Evolutionary conservation across 2,329 filamentous ascomycete genomes (phyloP).

Genomic region (Calonectria pteridis): DNA sequence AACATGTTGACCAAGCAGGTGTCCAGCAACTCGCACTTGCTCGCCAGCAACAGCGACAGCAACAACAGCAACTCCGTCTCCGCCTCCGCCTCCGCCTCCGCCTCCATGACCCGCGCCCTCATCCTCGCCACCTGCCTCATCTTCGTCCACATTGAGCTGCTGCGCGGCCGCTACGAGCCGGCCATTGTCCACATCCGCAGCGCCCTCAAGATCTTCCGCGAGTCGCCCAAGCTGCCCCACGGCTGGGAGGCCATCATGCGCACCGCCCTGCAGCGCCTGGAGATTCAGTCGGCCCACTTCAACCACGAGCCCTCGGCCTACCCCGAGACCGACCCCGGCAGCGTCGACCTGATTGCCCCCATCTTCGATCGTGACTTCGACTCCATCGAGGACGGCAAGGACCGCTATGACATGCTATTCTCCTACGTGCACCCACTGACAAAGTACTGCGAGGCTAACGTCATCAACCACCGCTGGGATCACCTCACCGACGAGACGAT

Average conservation of each 20-base stretch:
- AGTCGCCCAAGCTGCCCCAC: slow-evolving; percentile 1
- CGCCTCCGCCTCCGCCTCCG: not conserved
- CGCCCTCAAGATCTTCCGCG: slow-evolving; percentile 7
- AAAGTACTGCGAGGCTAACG: not conserved
- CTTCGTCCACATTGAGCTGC: slow-evolving; percentile 12
- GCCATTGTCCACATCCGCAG: slow-evolving; percentile 4
- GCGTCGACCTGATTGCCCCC: not conserved
- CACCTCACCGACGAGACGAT: not conserved
- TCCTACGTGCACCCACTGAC: not conserved
- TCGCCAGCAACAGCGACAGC: too few species aligned
- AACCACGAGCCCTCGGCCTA: not conserved
- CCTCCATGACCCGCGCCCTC: not conserved
- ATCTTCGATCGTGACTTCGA: not conserved
- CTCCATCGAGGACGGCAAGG: not conserved
- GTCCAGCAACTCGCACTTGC: not conserved
- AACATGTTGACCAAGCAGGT: slow-evolving; percentile 1
- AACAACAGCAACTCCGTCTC: too few species aligned
- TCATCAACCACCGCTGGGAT: slow-evolving; percentile 1
- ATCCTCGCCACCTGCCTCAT: slow-evolving; percentile 10
- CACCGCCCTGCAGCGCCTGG: not conserved
- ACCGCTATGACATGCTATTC: slow-evolving; percentile 1
- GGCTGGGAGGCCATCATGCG: slow-evolving; percentile 8
- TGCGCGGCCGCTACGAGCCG: not conserved
- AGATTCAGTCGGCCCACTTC: not conserved
- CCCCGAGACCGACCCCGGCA: not conserved